Evolutionary conservation across 73 alveolate genomes (phyloP).

Genomic region (Paramecium pentaurelia): DNA sequence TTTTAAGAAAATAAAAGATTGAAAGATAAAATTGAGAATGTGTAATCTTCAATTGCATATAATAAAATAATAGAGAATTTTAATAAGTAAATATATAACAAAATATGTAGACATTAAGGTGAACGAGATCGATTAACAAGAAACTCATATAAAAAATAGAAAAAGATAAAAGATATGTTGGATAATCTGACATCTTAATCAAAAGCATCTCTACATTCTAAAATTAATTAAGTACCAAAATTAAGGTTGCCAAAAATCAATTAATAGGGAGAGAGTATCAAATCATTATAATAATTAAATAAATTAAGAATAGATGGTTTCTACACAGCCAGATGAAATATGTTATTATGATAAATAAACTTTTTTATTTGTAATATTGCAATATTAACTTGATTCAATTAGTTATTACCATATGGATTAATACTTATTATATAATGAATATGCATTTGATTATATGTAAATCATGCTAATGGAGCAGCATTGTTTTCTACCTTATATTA

Average conservation of each 20-base stretch:
- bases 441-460: background rate
- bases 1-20: background rate
- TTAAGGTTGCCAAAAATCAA: background rate
- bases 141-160: background rate
- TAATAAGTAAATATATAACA: background rate
- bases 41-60: background rate
- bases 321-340: slow-evolving; percentile 24
- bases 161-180: background rate
- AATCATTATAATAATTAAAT: background rate
- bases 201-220: background rate
- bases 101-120: background rate
- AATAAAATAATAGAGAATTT: background rate
- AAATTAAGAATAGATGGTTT: background rate
- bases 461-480: slow-evolving; percentile 56
- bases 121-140: background rate
- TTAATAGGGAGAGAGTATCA: background rate
- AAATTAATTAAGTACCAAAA: background rate
- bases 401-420: background rate
- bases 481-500: slow-evolving; percentile 69
- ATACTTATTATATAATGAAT: background rate
- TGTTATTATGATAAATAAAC: background rate
- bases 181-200: background rate
- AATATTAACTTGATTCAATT: background rate
- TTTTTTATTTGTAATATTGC: background rate
- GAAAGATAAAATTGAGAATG: background rate